Base-by-base conservation (phyloP, 2,329 filamentous ascomycete genomes). In the Blumeria graminis region DNA sequence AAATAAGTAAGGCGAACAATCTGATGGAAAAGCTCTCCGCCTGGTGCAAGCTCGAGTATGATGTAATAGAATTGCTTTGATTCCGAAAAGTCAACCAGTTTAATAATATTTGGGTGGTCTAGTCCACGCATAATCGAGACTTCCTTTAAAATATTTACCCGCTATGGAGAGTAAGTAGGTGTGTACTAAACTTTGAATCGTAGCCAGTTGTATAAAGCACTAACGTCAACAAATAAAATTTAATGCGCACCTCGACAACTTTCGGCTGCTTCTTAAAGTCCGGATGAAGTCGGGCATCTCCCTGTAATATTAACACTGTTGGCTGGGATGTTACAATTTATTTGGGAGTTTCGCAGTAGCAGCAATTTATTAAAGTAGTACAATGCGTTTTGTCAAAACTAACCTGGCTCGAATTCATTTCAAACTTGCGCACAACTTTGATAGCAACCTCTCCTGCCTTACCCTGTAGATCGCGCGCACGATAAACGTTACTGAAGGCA, bases 361-460 rank as follows among this genome's bases (percentile, higher is more conserved):
- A 28, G 22, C 22, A 28, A 28, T 28, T 28, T 28, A 28, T 28
- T 28, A 28, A 28, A 2, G 22, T 14, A 11, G 45, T 11, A n/a
- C 45, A 18, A 11, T 13, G 16, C 10, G 45, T 50, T 11, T 59
- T 48, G 55, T 22, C 35, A 48, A 62, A 64, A 83, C 88, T 78
- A 78, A 98, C 92, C 87, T 96, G 92, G 74, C 84, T 88, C 62
- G 82, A 89, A 72, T 94, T 96, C 86, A 98, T 95, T 71, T 98
- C 92, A 68, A 87, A 96, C 72, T 96, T 96, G 66, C 92, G 84
- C 61, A 98, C 92, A 55, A 98, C 92, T 71, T 98, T 98, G 76
- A 98, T 96, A 63, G 90, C 92, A 36, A 92, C 88, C 67, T 96
- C 83, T 62, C 78, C 80, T 60, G 78, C 77, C 60, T 81, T 74